phyloP scores from a whole-genome alignment of 176 grass and related monocot species.

The Cenchrus purpureus region DNA sequence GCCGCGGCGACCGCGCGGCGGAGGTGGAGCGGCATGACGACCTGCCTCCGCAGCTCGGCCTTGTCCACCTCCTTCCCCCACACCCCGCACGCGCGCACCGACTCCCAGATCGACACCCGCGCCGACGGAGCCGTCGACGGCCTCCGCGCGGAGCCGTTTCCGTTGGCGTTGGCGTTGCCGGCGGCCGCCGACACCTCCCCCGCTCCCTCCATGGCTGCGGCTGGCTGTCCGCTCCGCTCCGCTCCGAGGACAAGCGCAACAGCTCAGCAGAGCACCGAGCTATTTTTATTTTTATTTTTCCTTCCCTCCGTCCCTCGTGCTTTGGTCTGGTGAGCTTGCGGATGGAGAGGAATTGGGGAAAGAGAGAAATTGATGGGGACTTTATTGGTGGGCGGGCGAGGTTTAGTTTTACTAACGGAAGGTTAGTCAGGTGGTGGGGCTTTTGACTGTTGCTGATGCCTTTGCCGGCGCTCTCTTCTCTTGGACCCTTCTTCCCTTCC shows the following conservation, averaged over 20 bases:
- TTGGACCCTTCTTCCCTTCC: too few species aligned
- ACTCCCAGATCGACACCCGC: constrained; percentile 91
- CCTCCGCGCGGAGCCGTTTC: not conserved
- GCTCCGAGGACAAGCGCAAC: constrained; percentile 21
- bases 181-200: constrained; percentile 23
- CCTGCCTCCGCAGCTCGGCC: constrained; percentile 68
- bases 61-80: constrained; percentile 73
- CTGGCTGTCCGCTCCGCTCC: not conserved
- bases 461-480: not conserved
- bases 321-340: constrained; percentile 9
- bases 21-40: constrained; percentile 79
- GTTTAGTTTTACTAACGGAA: not conserved
- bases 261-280: constrained; percentile 31
- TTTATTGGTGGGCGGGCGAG: not conserved
- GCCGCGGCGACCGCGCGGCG: constrained; percentile 60
- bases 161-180: not conserved
- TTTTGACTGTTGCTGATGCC: constrained; percentile 14
- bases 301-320: not conserved
- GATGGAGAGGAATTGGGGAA: constrained; percentile 23
- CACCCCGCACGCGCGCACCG: constrained; percentile 70
- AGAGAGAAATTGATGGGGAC: constrained; percentile 1
- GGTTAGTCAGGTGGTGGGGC: not conserved
- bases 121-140: constrained; percentile 45
- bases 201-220: constrained; percentile 53
- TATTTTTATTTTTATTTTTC: too few species aligned